These are phyloP conservation scores for Dendrostoma leiphaemia DNA, from an alignment of 2,329 filamentous ascomycete species.

Conservation along the genomic window DNA sequence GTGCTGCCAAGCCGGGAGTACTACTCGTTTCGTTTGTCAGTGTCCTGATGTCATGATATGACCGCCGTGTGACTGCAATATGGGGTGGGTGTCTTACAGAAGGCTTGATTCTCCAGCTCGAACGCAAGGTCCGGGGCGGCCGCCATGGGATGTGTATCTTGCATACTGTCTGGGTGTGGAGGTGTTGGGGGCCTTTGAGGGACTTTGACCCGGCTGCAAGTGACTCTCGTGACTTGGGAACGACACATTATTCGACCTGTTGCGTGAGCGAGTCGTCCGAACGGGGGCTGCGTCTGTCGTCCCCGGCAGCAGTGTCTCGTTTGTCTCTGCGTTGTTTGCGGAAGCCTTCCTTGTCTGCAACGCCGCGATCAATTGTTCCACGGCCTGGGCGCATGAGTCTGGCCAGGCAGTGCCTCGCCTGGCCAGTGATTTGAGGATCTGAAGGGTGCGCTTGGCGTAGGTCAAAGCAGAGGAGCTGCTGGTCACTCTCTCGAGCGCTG, in stretches of 20 bases:
- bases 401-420: conserved; percentile 20
- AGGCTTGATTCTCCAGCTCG: background rate
- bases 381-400: conserved; percentile 18
- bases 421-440: conserved; percentile 18
- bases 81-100: background rate
- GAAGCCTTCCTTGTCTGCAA: conserved; percentile 13
- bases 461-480: conserved; percentile 17
- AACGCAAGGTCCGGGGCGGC: too few relatives aligned
- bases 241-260: too few relatives aligned
- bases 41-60: background rate
- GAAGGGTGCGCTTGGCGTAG: conserved; percentile 20
- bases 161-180: too few relatives aligned
- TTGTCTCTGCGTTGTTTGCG: background rate
- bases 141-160: too few relatives aligned
- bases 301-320: background rate
- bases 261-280: background rate
- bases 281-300: background rate
- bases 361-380: conserved; percentile 18
- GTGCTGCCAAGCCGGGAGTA: background rate
- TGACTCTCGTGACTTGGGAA: too few relatives aligned
- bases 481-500: conserved; percentile 21
- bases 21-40: background rate
- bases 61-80: background rate
- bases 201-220: too few relatives aligned
- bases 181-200: too few relatives aligned